Conservation (phyloP, 1,139 yeast genomes). For the Debaryomyces coudertii region DNA sequence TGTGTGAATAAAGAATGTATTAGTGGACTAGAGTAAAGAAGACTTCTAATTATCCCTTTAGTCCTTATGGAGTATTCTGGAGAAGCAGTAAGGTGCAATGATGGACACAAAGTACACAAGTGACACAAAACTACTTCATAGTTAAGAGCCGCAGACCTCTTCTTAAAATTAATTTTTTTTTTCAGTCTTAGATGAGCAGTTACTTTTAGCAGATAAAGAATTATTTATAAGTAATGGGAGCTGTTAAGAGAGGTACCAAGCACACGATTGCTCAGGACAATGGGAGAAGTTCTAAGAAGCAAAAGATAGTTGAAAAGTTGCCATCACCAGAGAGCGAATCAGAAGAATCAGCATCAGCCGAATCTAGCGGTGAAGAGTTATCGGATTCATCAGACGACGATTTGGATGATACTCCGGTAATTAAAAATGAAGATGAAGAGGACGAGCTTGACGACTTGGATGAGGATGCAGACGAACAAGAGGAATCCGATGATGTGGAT, state of each 20-base stretch:
- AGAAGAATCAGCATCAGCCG: conserved; percentile 14
- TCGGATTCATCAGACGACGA: conserved; percentile 19
- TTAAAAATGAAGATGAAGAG: conserved; percentile 18
- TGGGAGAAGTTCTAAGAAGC: conserved; percentile 28
- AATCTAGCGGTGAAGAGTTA: conserved; percentile 11
- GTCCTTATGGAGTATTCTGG: background rate
- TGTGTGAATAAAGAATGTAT: no score
- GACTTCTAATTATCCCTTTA: background rate
- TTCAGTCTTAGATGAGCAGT: conserved; percentile 4
- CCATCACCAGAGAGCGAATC: conserved; percentile 21
- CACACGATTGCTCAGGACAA: conserved; percentile 30
- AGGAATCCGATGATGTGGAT: conserved; percentile 26
- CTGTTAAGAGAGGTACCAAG: conserved; percentile 37
- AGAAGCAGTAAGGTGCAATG: background rate
- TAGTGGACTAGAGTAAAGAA: background rate
- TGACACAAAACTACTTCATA: conserved; percentile 9
- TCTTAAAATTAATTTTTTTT: conserved; percentile 2
- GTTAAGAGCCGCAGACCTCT: conserved; percentile 8
- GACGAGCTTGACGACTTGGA: conserved; percentile 18
- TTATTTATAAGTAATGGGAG: conserved; percentile 23
- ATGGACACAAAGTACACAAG: conserved; percentile 1
- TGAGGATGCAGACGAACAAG: conserved; percentile 22
- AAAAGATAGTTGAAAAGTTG: conserved; percentile 24
- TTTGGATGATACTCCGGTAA: conserved; percentile 20
- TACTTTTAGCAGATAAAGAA: background rate